phyloP scores from a whole-genome alignment of 495 filamentous ascomycete species.

The Hypoxylon lenormandii region DNA sequence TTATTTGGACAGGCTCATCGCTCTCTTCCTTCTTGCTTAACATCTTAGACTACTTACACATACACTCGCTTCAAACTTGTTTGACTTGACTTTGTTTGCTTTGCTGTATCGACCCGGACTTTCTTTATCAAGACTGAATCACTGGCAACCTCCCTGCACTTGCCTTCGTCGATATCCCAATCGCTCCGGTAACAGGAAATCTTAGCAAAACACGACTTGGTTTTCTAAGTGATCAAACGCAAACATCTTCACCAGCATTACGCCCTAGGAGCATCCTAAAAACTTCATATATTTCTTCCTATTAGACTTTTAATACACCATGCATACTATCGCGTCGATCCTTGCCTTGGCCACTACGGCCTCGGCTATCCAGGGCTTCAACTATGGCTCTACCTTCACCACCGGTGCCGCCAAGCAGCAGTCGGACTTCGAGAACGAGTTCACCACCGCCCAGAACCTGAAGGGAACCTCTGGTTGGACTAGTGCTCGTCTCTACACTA shows the following conservation, averaged over 20 bases:
- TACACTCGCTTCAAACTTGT: constrained; percentile 31
- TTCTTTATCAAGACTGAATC: constrained; percentile 31
- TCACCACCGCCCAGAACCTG: constrained; percentile 75
- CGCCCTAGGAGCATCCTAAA: constrained; percentile 17
- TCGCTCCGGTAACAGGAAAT: constrained; percentile 2
- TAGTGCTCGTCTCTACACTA: constrained; percentile 71
- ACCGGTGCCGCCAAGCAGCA: constrained; percentile 72
- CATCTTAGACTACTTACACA: constrained; percentile 19
- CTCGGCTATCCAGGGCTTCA: constrained; percentile 75
- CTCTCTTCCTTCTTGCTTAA: constrained; percentile 21
- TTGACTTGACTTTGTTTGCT: constrained; percentile 26
- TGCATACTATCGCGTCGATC: constrained; percentile 47
- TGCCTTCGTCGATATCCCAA: constrained; percentile 4
- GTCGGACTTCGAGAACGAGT: constrained; percentile 76
- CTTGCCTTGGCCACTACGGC: constrained; percentile 52
- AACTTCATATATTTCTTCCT: constrained; percentile 7
- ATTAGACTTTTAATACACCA: constrained; percentile 32
- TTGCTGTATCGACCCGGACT: constrained; percentile 19
- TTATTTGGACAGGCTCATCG: constrained; percentile 24
- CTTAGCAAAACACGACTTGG: neutral
- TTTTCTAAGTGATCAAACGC: constrained; percentile 3
- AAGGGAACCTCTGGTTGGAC: constrained; percentile 78
- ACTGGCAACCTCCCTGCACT: constrained; percentile 21
- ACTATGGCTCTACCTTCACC: constrained; percentile 75
- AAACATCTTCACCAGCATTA: constrained; percentile 8